These are phyloP conservation scores for Brassica incana DNA, from an alignment of 345 rosid species.

Conservation along the genomic window DNA sequence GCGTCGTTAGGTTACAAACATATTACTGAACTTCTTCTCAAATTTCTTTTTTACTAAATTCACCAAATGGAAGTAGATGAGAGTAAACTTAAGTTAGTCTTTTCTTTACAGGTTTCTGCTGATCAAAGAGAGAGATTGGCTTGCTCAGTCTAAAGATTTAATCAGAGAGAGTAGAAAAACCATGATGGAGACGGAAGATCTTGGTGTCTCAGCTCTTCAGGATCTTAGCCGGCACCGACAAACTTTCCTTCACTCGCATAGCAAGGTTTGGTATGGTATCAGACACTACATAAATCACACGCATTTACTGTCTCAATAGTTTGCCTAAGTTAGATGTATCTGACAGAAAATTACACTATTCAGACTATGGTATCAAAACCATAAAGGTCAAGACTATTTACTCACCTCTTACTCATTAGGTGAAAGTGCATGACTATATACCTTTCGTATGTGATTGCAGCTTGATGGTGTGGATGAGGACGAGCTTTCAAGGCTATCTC, in stretches of 20 bases:
- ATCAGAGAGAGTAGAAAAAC: constrained; percentile 64
- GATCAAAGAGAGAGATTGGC: constrained; percentile 70
- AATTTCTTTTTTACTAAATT: background rate
- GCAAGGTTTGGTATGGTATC: constrained; percentile 45
- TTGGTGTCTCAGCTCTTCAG: constrained; percentile 76
- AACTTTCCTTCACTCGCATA: constrained; percentile 41
- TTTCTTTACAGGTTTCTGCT: constrained; percentile 51
- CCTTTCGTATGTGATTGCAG: background rate
- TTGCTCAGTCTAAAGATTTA: constrained; percentile 49
- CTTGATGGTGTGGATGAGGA: background rate
- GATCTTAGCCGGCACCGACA: constrained; percentile 66
- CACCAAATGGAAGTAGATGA: background rate
- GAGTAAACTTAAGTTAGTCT: background rate
- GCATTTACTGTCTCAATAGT: background rate
- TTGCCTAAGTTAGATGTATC: too few relatives aligned
- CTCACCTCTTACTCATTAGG: background rate
- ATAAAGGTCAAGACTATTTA: background rate
- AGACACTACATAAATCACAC: background rate
- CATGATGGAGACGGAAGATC: constrained; percentile 62
- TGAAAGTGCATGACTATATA: background rate
- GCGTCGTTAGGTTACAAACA: background rate
- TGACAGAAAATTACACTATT: too few relatives aligned
- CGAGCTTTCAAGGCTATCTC: constrained; percentile 26
- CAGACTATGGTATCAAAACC: background rate
- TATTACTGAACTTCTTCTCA: background rate